Percentiles rank a stretch among this genome's conserved stretches.
phyloP scores from a whole-genome alignment of 1,139 yeast species.

The Kluyveromyces marxianus region DNA sequence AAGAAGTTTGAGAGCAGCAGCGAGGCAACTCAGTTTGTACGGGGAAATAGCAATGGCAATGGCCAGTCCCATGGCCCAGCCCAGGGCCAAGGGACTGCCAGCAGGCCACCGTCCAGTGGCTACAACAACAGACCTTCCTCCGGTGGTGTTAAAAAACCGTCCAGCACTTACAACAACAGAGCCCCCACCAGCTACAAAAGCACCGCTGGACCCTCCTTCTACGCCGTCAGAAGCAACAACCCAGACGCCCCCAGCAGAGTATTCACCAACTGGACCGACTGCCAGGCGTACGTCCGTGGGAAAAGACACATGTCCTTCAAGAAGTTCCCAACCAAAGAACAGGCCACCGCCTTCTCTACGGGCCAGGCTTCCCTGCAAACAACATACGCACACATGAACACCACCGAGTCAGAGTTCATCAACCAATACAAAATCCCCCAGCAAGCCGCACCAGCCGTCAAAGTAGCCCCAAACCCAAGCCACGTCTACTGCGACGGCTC shows the following conservation, averaged over 20 bases:
- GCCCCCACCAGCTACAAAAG: not conserved
- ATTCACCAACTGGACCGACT: constrained; percentile 40
- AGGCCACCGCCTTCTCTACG: constrained; percentile 34
- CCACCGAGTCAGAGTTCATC: constrained; percentile 12
- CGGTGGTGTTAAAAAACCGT: not conserved
- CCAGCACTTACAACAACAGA: not conserved
- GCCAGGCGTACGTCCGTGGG: constrained; percentile 39
- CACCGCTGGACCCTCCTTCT: constrained; percentile 7
- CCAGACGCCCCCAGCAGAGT: constrained; percentile 29
- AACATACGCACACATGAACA: constrained; percentile 16
- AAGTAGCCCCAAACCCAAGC: not conserved
- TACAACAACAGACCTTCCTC: not conserved
- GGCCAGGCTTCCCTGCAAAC: constrained; percentile 16
- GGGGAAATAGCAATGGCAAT: not conserved
- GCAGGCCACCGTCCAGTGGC: not conserved
- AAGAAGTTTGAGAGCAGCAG: constrained; percentile 42
- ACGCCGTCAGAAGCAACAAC: constrained; percentile 39
- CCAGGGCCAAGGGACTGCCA: not conserved
- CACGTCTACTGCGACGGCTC: constrained; percentile 68
- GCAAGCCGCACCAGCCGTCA: not conserved
- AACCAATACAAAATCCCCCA: constrained; percentile 7
- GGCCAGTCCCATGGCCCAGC: constrained; percentile 1
- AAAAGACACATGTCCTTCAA: constrained; percentile 40
- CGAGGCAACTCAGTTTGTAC: constrained; percentile 41
- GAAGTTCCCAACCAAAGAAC: constrained; percentile 35